A percentile compares a stretch with the other conserved stretches of the same genome.
Conservation (phyloP, 352 stramenopile species). For the Globisporangium okanoganense region DNA sequence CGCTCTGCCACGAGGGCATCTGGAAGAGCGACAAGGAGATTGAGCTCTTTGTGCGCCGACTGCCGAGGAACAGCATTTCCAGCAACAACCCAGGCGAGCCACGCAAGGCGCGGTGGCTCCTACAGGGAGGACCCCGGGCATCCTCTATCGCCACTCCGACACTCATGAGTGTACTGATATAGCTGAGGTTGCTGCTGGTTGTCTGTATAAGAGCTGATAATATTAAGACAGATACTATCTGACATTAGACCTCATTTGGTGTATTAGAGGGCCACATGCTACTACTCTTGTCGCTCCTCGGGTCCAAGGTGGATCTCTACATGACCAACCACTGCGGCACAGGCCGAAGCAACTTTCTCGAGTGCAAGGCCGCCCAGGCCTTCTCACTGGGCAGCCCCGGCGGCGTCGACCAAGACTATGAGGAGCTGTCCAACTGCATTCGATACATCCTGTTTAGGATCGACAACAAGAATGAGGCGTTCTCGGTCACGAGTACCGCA, state of each 20-base stretch:
- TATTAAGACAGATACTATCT: too few relatives aligned
- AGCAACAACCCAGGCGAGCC: not conserved
- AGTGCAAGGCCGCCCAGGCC: slow-evolving; percentile 3
- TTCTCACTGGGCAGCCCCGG: not conserved
- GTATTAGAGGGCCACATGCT: slow-evolving; percentile 13
- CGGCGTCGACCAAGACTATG: not conserved
- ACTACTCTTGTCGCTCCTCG: not conserved
- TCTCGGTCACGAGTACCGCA: slow-evolving; percentile 38
- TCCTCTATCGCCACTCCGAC: slow-evolving; percentile 16
- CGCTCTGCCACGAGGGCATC: slow-evolving; percentile 61
- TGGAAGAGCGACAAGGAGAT: slow-evolving; percentile 60
- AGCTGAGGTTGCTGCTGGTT: not conserved
- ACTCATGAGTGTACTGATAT: slow-evolving; percentile 6
- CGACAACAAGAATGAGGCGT: slow-evolving; percentile 53
- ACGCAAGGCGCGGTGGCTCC: slow-evolving; percentile 15
- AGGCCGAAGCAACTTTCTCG: slow-evolving; percentile 7
- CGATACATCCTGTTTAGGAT: slow-evolving; percentile 34
- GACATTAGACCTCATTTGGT: too few relatives aligned
- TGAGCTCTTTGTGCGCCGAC: slow-evolving; percentile 40
- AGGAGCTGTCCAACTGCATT: slow-evolving; percentile 3
- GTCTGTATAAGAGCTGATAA: not conserved
- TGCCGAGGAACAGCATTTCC: slow-evolving; percentile 6
- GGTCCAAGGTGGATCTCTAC: slow-evolving; percentile 7
- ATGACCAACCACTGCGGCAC: slow-evolving; percentile 16
- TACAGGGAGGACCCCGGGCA: slow-evolving; percentile 17